These are phyloP conservation scores for Cladosporium sp. DNA, from an alignment of 2,329 filamentous ascomycete species.

Conservation along the genomic window DNA sequence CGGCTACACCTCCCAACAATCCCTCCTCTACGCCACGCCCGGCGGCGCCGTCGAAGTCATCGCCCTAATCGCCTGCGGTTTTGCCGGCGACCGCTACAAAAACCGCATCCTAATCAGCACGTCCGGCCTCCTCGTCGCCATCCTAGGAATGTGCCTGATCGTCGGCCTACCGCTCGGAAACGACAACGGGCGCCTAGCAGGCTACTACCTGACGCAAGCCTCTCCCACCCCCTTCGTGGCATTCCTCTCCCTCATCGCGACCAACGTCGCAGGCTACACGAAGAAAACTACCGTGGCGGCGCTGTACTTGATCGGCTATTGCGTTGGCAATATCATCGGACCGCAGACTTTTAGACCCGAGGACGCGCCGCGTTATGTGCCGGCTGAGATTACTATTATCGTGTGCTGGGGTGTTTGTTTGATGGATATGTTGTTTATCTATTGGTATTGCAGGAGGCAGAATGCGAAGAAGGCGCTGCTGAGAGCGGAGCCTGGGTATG, in stretches of 20 bases:
- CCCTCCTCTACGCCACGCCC: constrained; percentile 60
- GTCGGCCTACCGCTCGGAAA: constrained; percentile 56
- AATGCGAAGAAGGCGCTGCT: constrained; percentile 56
- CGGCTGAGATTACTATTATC: constrained; percentile 60
- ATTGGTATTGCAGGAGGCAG: constrained; percentile 55
- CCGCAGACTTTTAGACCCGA: constrained; percentile 54
- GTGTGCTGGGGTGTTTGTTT: constrained; percentile 54
- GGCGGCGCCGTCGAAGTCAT: constrained; percentile 62
- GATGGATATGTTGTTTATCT: constrained; percentile 56
- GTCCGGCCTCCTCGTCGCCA: constrained; percentile 47
- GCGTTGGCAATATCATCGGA: constrained; percentile 52
- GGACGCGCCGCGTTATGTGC: constrained; percentile 56
- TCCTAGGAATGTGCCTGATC: constrained; percentile 62
- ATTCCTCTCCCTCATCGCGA: constrained; percentile 57
- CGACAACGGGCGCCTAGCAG: constrained; percentile 52
- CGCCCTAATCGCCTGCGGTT: constrained; percentile 51
- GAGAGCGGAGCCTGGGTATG: constrained; percentile 52
- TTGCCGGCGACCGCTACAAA: constrained; percentile 52
- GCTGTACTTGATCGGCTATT: constrained; percentile 45
- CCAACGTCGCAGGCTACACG: constrained; percentile 56
- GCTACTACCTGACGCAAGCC: constrained; percentile 62
- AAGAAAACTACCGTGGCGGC: constrained; percentile 57
- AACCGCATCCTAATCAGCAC: constrained; percentile 55
- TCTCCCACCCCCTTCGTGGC: constrained; percentile 59
- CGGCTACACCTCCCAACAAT: constrained; percentile 59